phyloP scores from a whole-genome alignment of 257 asterid species.

The Misopates orontium region DNA sequence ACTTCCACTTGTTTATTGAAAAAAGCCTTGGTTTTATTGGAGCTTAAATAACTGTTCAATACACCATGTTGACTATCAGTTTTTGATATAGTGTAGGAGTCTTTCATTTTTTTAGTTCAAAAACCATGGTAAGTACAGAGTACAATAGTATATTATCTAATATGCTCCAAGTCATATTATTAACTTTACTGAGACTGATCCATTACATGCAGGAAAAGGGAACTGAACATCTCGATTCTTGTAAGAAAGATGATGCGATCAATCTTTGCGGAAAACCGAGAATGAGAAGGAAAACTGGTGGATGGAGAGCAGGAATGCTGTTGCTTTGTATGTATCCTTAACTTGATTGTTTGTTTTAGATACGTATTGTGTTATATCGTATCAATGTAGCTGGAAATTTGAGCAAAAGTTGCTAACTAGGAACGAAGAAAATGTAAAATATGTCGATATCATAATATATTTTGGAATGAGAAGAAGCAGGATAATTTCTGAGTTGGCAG shows the following conservation, averaged over 20 bases:
- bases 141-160: slow-evolving; percentile 10
- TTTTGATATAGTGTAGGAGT: slow-evolving; percentile 27
- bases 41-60: slow-evolving; percentile 43
- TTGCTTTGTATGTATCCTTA: slow-evolving; percentile 50
- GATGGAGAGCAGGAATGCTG: slow-evolving; percentile 75
- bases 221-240: slow-evolving; percentile 37
- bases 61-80: slow-evolving; percentile 27
- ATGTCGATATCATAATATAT: neutral
- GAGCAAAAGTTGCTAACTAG: neutral
- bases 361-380: neutral
- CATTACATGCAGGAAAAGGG: slow-evolving; percentile 56
- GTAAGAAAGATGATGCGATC: slow-evolving; percentile 63
- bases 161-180: slow-evolving; percentile 16
- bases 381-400: neutral
- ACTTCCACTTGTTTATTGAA: slow-evolving; percentile 14
- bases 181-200: slow-evolving; percentile 18
- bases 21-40: slow-evolving; percentile 32
- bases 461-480: too few species aligned
- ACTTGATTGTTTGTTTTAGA: neutral
- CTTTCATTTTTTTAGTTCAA: slow-evolving; percentile 16
- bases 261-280: slow-evolving; percentile 64
- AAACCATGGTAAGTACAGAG: slow-evolving; percentile 42
- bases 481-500: neutral
- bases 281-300: slow-evolving; percentile 59
- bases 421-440: neutral